Evolutionary conservation across 1,284 basidiomycete genomes (phyloP).

Genomic region (Ceratobasidium sp.): DNA sequence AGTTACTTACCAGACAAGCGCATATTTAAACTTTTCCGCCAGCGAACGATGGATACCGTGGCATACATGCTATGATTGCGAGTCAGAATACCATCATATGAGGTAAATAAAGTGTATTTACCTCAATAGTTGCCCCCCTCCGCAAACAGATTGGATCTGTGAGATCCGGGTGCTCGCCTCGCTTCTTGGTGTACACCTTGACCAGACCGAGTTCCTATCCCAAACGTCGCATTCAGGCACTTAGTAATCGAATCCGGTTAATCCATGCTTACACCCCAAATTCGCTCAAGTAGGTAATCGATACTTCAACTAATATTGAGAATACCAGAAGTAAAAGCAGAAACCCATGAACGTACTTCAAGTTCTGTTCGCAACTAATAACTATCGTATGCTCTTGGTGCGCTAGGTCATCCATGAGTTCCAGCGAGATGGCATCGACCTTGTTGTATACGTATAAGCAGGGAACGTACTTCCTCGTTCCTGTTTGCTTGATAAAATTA

Average conservation of each 20-base stretch:
- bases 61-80: constrained; percentile 72
- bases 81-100: neutral
- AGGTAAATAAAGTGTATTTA: constrained; percentile 46
- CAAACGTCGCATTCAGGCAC: neutral
- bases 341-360: constrained; percentile 62
- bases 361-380: constrained; percentile 91
- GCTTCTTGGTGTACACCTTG: constrained; percentile 95
- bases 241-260: neutral
- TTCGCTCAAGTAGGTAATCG: constrained; percentile 84
- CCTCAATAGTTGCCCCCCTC: constrained; percentile 92
- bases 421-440: constrained; percentile 88
- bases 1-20: constrained; percentile 77
- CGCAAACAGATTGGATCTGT: constrained; percentile 92
- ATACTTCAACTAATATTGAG: constrained; percentile 59
- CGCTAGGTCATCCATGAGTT: constrained; percentile 89
- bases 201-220: constrained; percentile 72
- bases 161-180: constrained; percentile 91
- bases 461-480: constrained; percentile 93
- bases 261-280: constrained; percentile 69
- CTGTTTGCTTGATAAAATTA: constrained; percentile 48
- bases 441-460: constrained; percentile 96
- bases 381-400: constrained; percentile 86
- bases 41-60: constrained; percentile 90
- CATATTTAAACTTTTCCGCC: constrained; percentile 89
- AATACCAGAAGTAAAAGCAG: neutral